Conservation (phyloP, 2,329 filamentous ascomycete species). For the Pestalotiopsis sp. region DNA sequence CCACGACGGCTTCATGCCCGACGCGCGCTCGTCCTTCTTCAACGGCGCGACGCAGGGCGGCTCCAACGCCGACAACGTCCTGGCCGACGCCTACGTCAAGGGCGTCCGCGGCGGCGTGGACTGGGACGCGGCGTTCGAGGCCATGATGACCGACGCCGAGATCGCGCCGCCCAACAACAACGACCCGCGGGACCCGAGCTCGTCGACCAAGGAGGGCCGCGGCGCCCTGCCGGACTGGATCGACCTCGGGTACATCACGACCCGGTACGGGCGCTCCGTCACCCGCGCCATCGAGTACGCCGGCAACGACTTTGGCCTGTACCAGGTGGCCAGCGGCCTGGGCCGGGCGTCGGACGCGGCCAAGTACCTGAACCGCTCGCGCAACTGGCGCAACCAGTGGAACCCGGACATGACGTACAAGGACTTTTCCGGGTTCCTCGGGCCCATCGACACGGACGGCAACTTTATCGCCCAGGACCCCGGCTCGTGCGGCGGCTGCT, state of each 20-base stretch:
- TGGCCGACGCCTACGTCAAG: constrained; percentile 74
- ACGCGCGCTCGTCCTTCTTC: constrained; percentile 68
- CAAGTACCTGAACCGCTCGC: constrained; percentile 64
- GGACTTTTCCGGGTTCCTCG: constrained; percentile 67
- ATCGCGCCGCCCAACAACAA: constrained; percentile 60
- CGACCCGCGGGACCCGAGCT: constrained; percentile 58
- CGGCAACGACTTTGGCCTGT: constrained; percentile 69
- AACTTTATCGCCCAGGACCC: constrained; percentile 59
- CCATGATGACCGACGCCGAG: constrained; percentile 71
- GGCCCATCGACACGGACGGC: constrained; percentile 56
- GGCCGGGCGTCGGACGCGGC: constrained; percentile 50
- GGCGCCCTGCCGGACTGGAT: constrained; percentile 73
- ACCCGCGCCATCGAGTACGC: constrained; percentile 69
- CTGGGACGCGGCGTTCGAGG: constrained; percentile 64
- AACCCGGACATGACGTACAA: constrained; percentile 59
- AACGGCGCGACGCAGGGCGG: constrained; percentile 73
- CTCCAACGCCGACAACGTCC: constrained; percentile 71
- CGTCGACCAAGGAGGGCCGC: constrained; percentile 68
- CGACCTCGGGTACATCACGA: constrained; percentile 65
- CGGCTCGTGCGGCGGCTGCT: constrained; percentile 63
- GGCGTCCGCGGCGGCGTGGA: constrained; percentile 64
- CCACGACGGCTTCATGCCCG: constrained; percentile 65
- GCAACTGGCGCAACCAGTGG: constrained; percentile 76
- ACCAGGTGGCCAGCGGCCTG: constrained; percentile 65
- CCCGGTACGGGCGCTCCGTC: constrained; percentile 61